Percentiles rank a stretch among this genome's conserved stretches.
Evolutionary conservation across 495 filamentous ascomycete species (phyloP).

Genomic region (Aspergillus asperescens): DNA sequence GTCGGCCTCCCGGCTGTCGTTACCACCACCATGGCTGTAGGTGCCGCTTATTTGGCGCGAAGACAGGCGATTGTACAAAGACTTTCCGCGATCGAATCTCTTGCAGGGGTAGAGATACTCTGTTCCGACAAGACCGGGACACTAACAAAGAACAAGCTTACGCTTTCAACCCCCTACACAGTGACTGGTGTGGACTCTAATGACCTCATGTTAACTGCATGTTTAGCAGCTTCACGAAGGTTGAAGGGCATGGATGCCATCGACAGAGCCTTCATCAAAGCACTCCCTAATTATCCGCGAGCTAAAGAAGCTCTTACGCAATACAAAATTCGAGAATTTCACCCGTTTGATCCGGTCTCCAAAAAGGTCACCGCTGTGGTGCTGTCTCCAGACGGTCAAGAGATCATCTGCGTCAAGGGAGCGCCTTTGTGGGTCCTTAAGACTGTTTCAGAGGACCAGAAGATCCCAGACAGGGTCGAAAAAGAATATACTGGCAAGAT

Average conservation of each 20-base stretch:
- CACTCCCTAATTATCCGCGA: constrained; percentile 69
- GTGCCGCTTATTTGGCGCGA: constrained; percentile 83
- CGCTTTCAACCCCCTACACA: constrained; percentile 77
- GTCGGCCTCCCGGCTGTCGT: constrained; percentile 94
- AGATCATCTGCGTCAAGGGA: constrained; percentile 84
- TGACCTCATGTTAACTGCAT: constrained; percentile 87
- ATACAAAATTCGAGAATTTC: constrained; percentile 75
- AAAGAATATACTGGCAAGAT: constrained; percentile 84
- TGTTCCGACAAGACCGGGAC: constrained; percentile 91
- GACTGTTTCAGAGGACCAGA: constrained; percentile 76
- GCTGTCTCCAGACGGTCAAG: constrained; percentile 72
- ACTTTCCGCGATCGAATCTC: constrained; percentile 87
- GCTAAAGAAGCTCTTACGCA: constrained; percentile 69
- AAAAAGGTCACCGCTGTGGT: constrained; percentile 88
- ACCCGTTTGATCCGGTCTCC: constrained; percentile 88
- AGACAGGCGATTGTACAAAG: constrained; percentile 93
- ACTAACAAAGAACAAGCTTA: constrained; percentile 89
- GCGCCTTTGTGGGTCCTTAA: constrained; percentile 79
- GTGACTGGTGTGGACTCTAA: constrained; percentile 71
- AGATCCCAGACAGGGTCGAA: constrained; percentile 65
- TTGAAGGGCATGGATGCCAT: constrained; percentile 94
- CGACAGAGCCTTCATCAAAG: constrained; percentile 89
- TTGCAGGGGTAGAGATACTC: constrained; percentile 89
- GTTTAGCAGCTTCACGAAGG: constrained; percentile 85
- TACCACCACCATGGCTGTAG: constrained; percentile 95